Percentiles rank a stretch among this genome's conserved stretches.
These are phyloP conservation scores for Eucalyptus camaldulensis DNA, from an alignment of 345 rosid genomes.

Conservation along the genomic window DNA sequence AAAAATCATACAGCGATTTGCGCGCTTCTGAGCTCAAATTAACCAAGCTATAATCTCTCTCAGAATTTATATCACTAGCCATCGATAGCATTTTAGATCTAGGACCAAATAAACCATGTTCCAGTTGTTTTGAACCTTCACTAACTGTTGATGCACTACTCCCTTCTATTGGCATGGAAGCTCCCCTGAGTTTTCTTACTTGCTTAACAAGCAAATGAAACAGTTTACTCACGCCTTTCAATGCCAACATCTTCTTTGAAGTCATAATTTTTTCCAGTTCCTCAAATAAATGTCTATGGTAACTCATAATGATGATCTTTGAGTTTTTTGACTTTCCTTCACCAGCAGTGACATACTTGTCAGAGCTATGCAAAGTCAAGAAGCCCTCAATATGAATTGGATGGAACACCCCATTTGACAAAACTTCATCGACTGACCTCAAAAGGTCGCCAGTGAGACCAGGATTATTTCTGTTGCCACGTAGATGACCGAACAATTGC, in stretches of 20 bases:
- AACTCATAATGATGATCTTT: constrained; percentile 39
- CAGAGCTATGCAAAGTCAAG: constrained; percentile 35
- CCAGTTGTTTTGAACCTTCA: constrained; percentile 16
- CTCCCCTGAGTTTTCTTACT: constrained; percentile 43
- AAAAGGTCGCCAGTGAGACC: constrained; percentile 15
- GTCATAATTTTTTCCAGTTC: constrained; percentile 34
- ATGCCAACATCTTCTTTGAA: constrained; percentile 25
- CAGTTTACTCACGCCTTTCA: constrained; percentile 51
- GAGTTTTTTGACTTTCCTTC: constrained; percentile 21
- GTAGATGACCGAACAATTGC: constrained; percentile 33
- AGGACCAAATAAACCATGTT: constrained; percentile 5
- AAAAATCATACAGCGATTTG: constrained; percentile 62
- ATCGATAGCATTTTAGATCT: neutral
- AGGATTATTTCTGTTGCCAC: constrained; percentile 6
- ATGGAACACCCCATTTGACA: constrained; percentile 68
- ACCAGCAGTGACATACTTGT: constrained; percentile 29
- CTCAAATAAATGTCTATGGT: constrained; percentile 74
- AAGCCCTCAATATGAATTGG: constrained; percentile 76
- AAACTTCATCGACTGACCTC: constrained; percentile 42
- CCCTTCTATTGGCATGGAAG: constrained; percentile 22
- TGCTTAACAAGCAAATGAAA: constrained; percentile 50
- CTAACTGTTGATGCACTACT: constrained; percentile 4
- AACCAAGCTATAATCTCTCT: constrained; percentile 19
- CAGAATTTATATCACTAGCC: constrained; percentile 12
- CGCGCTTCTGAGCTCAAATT: constrained; percentile 47